These are phyloP conservation scores for Sporothrix brasiliensis DNA, from an alignment of 2,329 filamentous ascomycete genomes.

Conservation along the genomic window DNA sequence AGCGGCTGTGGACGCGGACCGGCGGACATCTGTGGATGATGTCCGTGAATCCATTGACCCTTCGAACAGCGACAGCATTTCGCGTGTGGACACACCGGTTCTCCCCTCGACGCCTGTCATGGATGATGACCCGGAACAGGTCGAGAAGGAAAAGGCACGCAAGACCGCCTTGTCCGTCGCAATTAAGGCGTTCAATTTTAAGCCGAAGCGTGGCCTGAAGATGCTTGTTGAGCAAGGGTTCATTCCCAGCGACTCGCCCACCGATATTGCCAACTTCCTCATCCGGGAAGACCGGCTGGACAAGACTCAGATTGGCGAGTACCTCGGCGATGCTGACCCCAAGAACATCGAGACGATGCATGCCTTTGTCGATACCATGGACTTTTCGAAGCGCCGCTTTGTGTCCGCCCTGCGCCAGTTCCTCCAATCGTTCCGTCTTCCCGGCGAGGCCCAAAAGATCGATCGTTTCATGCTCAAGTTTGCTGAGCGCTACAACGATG, in stretches of 20 bases:
- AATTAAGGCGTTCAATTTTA: slow-evolving; percentile 93
- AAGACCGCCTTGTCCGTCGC: slow-evolving; percentile 92
- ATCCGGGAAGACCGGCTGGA: slow-evolving; percentile 80
- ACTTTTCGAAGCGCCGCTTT: slow-evolving; percentile 88
- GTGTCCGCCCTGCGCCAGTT: slow-evolving; percentile 91
- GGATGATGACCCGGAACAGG: slow-evolving; percentile 88
- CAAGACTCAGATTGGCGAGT: slow-evolving; percentile 92
- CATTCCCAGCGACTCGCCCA: slow-evolving; percentile 74
- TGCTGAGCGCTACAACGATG: slow-evolving; percentile 90
- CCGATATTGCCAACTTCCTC: slow-evolving; percentile 84
- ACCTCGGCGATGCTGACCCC: slow-evolving; percentile 87
- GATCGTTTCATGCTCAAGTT: slow-evolving; percentile 99
- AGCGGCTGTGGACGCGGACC: slow-evolving; percentile 50
- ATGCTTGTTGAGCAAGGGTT: slow-evolving; percentile 81
- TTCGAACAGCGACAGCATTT: slow-evolving; percentile 60
- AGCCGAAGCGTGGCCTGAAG: slow-evolving; percentile 92
- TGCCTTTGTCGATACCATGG: slow-evolving; percentile 93
- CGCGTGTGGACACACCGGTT: slow-evolving; percentile 62
- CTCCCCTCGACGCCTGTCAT: slow-evolving; percentile 63
- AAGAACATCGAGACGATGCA: slow-evolving; percentile 98
- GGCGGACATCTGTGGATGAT: slow-evolving; percentile 57
- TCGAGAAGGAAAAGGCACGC: slow-evolving; percentile 92
- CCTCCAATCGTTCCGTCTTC: slow-evolving; percentile 89
- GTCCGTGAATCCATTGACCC: slow-evolving; percentile 78
- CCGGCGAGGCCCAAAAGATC: slow-evolving; percentile 97